Evolutionary conservation across 306 rosid species (phyloP).

Genomic region (Acacia crassicarpa): DNA sequence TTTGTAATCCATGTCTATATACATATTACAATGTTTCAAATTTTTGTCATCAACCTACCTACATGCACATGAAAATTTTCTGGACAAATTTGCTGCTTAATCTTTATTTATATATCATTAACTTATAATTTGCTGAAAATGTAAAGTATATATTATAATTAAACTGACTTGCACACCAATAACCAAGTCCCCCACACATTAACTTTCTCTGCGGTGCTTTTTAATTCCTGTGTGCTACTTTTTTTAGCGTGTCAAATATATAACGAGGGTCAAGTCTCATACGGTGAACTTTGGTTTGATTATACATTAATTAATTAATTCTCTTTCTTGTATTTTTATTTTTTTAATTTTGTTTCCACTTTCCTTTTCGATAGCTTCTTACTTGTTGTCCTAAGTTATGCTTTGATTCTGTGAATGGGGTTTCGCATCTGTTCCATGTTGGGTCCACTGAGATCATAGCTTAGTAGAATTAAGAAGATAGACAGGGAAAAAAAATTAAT

Average conservation of each 20-base stretch:
- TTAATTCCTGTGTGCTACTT: background rate
- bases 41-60: background rate
- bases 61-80: too few relatives aligned
- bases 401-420: slow-evolving; percentile 47
- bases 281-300: slow-evolving; percentile 17
- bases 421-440: slow-evolving; percentile 60
- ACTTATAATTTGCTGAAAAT: background rate
- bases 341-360: background rate
- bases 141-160: background rate
- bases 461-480: slow-evolving; percentile 9
- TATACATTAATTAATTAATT: background rate
- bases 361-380: background rate
- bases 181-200: slow-evolving; percentile 14
- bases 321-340: background rate
- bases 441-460: slow-evolving; percentile 31
- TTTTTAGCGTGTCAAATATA: background rate
- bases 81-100: too few relatives aligned
- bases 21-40: background rate
- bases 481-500: background rate
- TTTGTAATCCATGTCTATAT: background rate
- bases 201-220: slow-evolving; percentile 10
- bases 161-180: slow-evolving; percentile 24
- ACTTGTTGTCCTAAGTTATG: slow-evolving; percentile 21
- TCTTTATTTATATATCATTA: too few relatives aligned
- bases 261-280: background rate